phyloP scores from a whole-genome alignment of 768 basidiomycete species.

The Chalciporus chontae region DNA sequence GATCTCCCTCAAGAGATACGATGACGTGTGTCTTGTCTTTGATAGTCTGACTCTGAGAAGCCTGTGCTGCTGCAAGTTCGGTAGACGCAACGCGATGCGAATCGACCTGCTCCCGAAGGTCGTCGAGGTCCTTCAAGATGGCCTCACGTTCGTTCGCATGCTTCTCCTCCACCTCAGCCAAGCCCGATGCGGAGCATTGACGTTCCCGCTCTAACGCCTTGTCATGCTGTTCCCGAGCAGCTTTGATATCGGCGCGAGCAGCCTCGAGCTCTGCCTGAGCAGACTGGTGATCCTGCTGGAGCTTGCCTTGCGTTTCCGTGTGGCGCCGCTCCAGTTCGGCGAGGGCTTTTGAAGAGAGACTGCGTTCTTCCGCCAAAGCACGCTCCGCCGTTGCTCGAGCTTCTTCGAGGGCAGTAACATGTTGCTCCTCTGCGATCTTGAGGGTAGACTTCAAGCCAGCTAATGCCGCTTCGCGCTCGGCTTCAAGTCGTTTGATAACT shows the following conservation, averaged over 20 bases:
- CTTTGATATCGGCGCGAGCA: constrained; percentile 42
- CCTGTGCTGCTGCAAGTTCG: constrained; percentile 36
- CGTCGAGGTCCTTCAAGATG: constrained; percentile 46
- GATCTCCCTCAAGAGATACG: constrained; percentile 45
- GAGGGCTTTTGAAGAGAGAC: constrained; percentile 40
- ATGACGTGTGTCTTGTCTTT: constrained; percentile 49
- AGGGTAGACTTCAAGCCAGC: constrained; percentile 39
- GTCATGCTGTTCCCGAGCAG: constrained; percentile 18
- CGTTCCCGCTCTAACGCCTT: constrained; percentile 27
- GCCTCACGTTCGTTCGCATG: constrained; percentile 20
- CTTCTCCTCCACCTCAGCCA: constrained; percentile 16
- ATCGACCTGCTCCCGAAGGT: constrained; percentile 49
- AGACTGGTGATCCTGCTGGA: constrained; percentile 34
- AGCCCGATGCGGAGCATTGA: constrained; percentile 19
- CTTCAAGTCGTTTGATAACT: constrained; percentile 36
- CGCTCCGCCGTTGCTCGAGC: constrained; percentile 31
- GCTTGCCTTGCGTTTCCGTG: constrained; percentile 42
- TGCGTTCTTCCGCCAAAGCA: constrained; percentile 44
- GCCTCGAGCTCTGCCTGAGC: constrained; percentile 55
- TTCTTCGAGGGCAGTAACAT: constrained; percentile 36
- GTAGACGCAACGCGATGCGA: constrained; percentile 45
- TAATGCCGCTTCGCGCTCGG: constrained; percentile 48
- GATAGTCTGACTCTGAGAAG: constrained; percentile 45
- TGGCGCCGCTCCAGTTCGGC: constrained; percentile 51
- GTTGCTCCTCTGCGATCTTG: constrained; percentile 33